Base-by-base conservation (phyloP, 495 filamentous ascomycete species). In the Evansstolkia leycettana region DNA sequence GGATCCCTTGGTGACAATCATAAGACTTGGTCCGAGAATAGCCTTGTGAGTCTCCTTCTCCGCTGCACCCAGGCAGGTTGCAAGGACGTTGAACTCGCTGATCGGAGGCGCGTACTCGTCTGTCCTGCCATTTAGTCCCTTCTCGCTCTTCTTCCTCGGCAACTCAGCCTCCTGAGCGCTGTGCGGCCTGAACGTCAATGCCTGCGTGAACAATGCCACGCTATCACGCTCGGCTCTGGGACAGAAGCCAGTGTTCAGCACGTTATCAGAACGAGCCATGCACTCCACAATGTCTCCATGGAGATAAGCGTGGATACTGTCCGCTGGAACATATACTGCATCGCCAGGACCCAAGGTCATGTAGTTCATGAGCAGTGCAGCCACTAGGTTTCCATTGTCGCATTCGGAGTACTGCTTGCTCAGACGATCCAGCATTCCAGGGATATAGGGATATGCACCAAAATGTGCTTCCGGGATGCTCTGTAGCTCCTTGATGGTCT, bases 221-320 rank as follows among this genome's bases (percentile, higher is more conserved):
- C 57, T 72, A 39, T 83, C 69, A 18, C 78, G 63, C 16, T 80
- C 70, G 0, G 72, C 61, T 0, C 61, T 62, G 1, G 80, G 80
- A 46, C 80, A 85, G 63, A 87, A 84, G 0, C 82, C 81, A 2
- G 70, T 71, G 41, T 81, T 82, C 9, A 87, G 63, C 16, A 89
- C 81, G 36, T 88, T 85, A 56, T 88, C 79, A 20, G 71, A 79
- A 14, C 83, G 74, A 2, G 82, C 82, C 82, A 90, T 88, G 59
- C 83, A 86, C 51, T 88, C 82, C 37, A 90, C 73, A 31, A 88
- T 84, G 52, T 86, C 78, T 0, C 84, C 84, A 29, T 70, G 69
- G 2, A 88, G 54, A 50, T 86, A 87, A 1, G 82, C 82, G 45
- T 88, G 80, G 35, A 86, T 82, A 12, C 78, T 80, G 42, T 88